Conservation (phyloP, 164 flowering plant species). For the Chimonanthus praecox region DNA sequence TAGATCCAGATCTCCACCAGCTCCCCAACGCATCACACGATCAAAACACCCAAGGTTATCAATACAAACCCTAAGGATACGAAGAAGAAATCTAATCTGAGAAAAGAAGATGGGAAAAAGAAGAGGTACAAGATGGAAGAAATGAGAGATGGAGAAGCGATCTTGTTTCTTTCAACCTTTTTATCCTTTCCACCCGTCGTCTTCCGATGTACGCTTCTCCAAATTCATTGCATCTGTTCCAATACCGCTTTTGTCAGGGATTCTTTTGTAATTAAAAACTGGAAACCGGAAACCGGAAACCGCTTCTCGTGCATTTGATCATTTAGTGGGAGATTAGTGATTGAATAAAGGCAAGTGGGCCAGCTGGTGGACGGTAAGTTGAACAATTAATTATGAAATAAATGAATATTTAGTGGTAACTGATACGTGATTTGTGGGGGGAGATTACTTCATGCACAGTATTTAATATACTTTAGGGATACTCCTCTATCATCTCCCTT, state of each 20-base stretch:
- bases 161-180: neutral
- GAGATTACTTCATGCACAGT: too few relatives aligned
- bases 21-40: constrained; percentile 21
- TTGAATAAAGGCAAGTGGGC: too few relatives aligned
- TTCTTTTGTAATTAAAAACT: too few relatives aligned
- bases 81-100: constrained; percentile 1
- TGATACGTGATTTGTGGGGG: too few relatives aligned
- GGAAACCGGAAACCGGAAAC: too few relatives aligned
- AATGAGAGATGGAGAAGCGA: neutral
- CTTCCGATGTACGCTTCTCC: neutral
- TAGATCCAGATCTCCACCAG: neutral
- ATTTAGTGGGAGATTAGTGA: too few relatives aligned
- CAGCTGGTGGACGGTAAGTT: too few relatives aligned
- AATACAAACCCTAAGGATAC: constrained; percentile 7
- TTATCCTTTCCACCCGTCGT: neutral
- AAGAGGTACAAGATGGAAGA: neutral
- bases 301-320: too few relatives aligned
- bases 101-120: neutral
- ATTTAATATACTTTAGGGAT: too few relatives aligned
- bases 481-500: too few relatives aligned
- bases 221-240: constrained; percentile 8
- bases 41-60: neutral
- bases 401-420: too few relatives aligned
- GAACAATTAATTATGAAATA: too few relatives aligned
- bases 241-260: neutral